Base-by-base conservation (phyloP, 2,329 filamentous ascomycete species). In the Uncinocarpus reesii region DNA sequence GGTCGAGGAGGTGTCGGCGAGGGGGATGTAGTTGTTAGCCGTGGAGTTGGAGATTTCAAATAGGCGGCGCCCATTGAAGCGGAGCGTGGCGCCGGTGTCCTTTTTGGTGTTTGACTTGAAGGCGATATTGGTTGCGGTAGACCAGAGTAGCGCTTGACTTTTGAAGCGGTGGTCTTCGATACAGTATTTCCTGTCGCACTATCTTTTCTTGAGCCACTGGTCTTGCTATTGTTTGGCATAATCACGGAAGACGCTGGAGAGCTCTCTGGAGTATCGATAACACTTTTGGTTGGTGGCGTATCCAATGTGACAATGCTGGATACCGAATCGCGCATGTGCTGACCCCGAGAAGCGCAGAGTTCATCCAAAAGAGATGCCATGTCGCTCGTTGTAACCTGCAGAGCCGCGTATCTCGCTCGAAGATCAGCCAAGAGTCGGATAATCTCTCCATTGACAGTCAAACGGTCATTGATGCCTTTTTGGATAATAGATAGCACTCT, bases 361-460 rank as follows among this genome's bases (percentile, higher is more conserved):
- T 93, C 86, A 49, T 92, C 86, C 26, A 96, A 63, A 13, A 78
- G 70, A 5, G 74, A 61, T 62, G 95, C 86, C 70, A 92, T 81
- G 4, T 89, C 83, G 50, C 72, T 76, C 70, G 92, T 90, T 53
- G 85, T 79, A 11, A 76, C 74, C 60, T 88, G 86, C 44, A 95
- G 70, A 3, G 78, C 76, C 55, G 83, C 78, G 79, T 89, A 93
- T 58, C 83, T 82, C n/a, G 79, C 74, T 59, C 87, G 82, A 71
- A 95, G 84, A 58, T 96, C 89, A 5, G 80, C 78, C 59, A 95
- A 83, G 26, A 96, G 72, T 37, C 88, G 80, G 23, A 96, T 67
- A 53, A 96, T 92, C 66, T 96, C 92, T 37, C 92, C 92, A 61
- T 98, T 96, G 48, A 96, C 87, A 0, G 92, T 96, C 42, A 95